Base-by-base conservation (phyloP, 176 grass and related monocot genomes). In the Triticum aestivum region DNA sequence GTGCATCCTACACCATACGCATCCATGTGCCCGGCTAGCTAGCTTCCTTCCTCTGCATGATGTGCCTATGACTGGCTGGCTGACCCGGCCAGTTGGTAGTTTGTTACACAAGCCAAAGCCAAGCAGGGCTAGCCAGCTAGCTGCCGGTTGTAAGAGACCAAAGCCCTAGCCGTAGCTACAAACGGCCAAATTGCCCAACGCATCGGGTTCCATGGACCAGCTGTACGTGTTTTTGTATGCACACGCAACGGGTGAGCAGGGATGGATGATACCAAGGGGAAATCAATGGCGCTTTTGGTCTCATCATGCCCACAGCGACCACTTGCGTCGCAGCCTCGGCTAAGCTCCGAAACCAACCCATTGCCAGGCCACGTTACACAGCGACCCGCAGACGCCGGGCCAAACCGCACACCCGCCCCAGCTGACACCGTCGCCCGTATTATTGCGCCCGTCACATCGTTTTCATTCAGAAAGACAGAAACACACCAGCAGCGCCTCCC, bases 151-250 rank as follows among this genome's bases (percentile, higher is more conserved):
- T 15, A 76, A 75, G 72, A 75, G 72, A 75, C 27, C 73, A 76
- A 76, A 70, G 34, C 33, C 67, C 34, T 70, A 20, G 15, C 51
- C 51, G 2, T 63, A 11, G 67, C 32, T 37, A 11, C 42, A 49
- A 75, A 27, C 4, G 44, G 73, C 73, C 73, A 51, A 73, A 73
- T 3, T 20, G 5, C 38, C 38, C 71, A 47, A 51, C 24, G 42
- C 73, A 75, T 75, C 73, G 73, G 73, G 73, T 11, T 75, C 73
- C 73, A 24, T 18, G 73, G 44, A 76, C 73, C 73, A 52, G 73
- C 73, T 32, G 24, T 52, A 8, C 12, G 65, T 9, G 6, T 18
- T 18, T 51, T 11, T 37, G 51, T 37, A 35, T 0, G 44, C 44
- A 47, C 44, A 47, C 42, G 24, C 27, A 32, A 9, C 14, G 26